Evolutionary conservation across 2,329 filamentous ascomycete species (phyloP).

Genomic region (Penicillium sp.): DNA sequence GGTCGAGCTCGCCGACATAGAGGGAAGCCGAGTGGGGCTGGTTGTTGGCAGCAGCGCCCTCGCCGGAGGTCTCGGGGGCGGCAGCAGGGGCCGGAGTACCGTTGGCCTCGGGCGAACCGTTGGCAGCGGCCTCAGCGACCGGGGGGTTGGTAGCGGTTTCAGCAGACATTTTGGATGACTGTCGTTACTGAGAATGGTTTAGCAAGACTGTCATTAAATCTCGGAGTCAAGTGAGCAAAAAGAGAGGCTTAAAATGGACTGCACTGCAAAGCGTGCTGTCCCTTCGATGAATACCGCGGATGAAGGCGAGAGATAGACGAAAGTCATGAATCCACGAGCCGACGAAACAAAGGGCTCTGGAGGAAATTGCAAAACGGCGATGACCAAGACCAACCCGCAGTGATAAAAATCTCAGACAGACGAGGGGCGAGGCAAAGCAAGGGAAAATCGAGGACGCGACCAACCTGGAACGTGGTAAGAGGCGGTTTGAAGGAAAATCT

Average conservation of each 20-base stretch:
- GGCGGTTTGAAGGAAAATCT: slow-evolving; percentile 27
- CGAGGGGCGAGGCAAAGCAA: not conserved
- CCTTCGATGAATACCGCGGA: slow-evolving; percentile 6
- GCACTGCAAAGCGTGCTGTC: slow-evolving; percentile 14
- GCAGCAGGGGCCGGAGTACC: slow-evolving; percentile 66
- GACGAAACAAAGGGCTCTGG: slow-evolving; percentile 17
- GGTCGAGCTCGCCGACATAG: slow-evolving; percentile 97
- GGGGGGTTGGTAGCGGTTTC: slow-evolving; percentile 71
- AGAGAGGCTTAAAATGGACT: slow-evolving; percentile 6
- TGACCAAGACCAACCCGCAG: not conserved
- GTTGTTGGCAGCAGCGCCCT: slow-evolving; percentile 61
- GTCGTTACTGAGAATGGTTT: slow-evolving; percentile 51
- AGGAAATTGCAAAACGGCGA: slow-evolving; percentile 7
- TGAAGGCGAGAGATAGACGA: slow-evolving; percentile 3
- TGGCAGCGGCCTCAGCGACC: slow-evolving; percentile 55
- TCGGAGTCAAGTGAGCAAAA: slow-evolving; percentile 6
- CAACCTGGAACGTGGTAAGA: slow-evolving; percentile 22
- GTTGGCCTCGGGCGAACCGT: slow-evolving; percentile 56
- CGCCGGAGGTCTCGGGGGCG: slow-evolving; percentile 40
- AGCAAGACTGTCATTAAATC: slow-evolving; percentile 9
- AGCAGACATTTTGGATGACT: slow-evolving; percentile 67
- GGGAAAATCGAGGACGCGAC: slow-evolving; percentile 6
- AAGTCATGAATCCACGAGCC: slow-evolving; percentile 10
- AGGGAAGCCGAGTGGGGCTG: slow-evolving; percentile 94
- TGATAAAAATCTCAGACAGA: not conserved